phyloP scores from a whole-genome alignment of 2,329 filamentous ascomycete species.

The Herpotrichia juniperi region DNA sequence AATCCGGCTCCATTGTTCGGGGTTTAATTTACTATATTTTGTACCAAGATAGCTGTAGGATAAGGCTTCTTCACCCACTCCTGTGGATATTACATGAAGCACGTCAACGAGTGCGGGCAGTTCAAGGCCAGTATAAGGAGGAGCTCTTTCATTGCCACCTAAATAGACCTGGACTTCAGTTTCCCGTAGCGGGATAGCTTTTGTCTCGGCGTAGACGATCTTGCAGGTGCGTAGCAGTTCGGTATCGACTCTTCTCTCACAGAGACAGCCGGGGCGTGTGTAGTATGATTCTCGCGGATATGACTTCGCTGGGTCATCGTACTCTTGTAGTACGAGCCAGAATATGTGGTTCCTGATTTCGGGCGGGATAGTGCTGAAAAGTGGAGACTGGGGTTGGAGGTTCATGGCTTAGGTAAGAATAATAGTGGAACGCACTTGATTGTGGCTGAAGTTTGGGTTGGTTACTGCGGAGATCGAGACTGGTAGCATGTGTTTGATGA shows the following conservation, averaged over 20 bases:
- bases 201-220: conserved; percentile 40
- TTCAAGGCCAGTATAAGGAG: not conserved
- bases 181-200: conserved; percentile 28
- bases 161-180: conserved; percentile 6
- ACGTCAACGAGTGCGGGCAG: not conserved
- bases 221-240: conserved; percentile 42
- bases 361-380: conserved; percentile 23
- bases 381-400: conserved; percentile 22
- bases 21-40: too few relatives aligned
- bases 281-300: conserved; percentile 17
- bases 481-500: too few relatives aligned
- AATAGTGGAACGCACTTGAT: too few relatives aligned
- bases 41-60: too few relatives aligned
- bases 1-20: too few relatives aligned
- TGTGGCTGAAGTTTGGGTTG: not conserved
- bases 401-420: not conserved
- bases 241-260: conserved; percentile 29
- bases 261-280: conserved; percentile 26
- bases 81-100: not conserved
- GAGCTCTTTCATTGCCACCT: not conserved
- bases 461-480: too few relatives aligned
- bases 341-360: conserved; percentile 31
- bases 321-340: conserved; percentile 20
- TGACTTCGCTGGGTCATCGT: conserved; percentile 12
- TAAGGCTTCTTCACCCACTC: too few relatives aligned